Evolutionary conservation across 2,329 filamentous ascomycete genomes (phyloP), one percentile per base, ranked within the genome.

Genomic region (Aspergillus hiratsukae): DNA sequence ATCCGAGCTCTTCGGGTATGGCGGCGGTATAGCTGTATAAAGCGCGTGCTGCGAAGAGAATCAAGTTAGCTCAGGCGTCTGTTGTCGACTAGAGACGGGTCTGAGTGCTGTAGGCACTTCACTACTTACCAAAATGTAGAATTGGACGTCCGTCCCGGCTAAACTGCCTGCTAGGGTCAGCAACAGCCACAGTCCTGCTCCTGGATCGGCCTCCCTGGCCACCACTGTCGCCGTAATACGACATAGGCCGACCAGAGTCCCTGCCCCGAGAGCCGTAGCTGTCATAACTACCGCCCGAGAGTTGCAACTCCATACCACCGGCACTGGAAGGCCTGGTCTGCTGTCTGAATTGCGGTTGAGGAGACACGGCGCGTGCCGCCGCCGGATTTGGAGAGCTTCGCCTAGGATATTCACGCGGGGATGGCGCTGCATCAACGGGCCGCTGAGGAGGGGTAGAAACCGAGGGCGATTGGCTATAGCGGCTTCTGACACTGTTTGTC

Each of bases 11-110:
- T 71, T 97, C 94, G 0, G 93, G 91, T 57, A 99, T 99, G 23
- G 91, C 93, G 2, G 94, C 91, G 69, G 89, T 86, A 73, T 99
- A 99, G 78, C 90, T 86, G 75, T 97, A 99, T 79, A 97, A 82
- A 27, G 94, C 93, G 45, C 93, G 89, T 54, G 94, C 94, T 97
- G 66, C 50, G 60, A 45, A 50, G 23, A 7, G 11, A 8, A 11
- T 27, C 31, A 43, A 29, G 25, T 21, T 31, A 40, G 7, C 19
- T 53, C 28, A 53, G 23, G n/a, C 17, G 17, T 4, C 23, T 4
- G 29, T 21, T 23, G 19, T 31, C 5, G 35, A 17, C 37, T n/a
- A 21, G 19, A 21, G 11, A 8, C 11, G 11, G 11, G 37, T 8
- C 21, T 40, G 8, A 27, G 40, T 29, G 17, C 28, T 21, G n/a